A percentile compares a stretch with the other conserved stretches of the same genome.
Evolutionary conservation across 495 filamentous ascomycete genomes (phyloP).

Genomic region (Bacidia rubella): DNA sequence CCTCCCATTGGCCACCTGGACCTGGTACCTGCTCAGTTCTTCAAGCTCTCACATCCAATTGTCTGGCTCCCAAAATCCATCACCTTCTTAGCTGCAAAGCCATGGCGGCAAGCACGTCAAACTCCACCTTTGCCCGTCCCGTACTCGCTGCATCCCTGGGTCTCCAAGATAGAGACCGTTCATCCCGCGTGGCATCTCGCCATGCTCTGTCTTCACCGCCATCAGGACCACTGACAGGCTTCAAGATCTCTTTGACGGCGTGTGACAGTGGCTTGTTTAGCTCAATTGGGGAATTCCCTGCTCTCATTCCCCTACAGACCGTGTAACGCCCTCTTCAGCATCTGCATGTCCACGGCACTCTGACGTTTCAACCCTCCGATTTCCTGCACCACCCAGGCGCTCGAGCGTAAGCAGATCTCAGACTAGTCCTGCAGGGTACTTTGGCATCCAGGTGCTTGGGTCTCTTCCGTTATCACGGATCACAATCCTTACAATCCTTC

Average conservation of each 20-base stretch:
- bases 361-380: background rate
- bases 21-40: background rate
- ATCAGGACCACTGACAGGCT: conserved; percentile 1
- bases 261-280: conserved; percentile 1
- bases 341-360: background rate
- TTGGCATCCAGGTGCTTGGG: too few species aligned
- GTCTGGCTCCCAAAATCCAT: background rate
- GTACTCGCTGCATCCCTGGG: background rate
- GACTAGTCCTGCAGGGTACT: background rate
- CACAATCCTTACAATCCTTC: too few species aligned
- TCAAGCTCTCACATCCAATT: background rate
- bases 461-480: too few species aligned
- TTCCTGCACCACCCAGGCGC: background rate
- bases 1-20: background rate
- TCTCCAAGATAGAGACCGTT: background rate
- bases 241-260: too few species aligned
- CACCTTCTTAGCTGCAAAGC: background rate
- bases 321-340: background rate
- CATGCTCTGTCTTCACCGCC: background rate
- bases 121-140: background rate
- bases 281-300: background rate
- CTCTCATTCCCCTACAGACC: background rate
- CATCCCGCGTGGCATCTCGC: background rate
- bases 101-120: conserved; percentile 1
- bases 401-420: background rate